phyloP scores from a whole-genome alignment of 169 alveolate species.

The Plasmodium relictum region DNA sequence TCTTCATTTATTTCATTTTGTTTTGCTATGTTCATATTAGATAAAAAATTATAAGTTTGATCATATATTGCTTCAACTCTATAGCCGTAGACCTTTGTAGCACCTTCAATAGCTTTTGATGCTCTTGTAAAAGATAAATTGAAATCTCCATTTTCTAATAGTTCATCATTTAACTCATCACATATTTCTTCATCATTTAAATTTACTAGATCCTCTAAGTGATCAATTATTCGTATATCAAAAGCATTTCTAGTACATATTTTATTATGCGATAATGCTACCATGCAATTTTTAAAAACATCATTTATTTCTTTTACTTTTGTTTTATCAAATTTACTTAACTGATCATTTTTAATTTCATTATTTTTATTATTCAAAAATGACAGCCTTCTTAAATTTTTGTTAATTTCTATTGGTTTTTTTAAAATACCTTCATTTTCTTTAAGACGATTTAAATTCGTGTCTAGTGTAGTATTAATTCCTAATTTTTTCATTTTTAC shows the following conservation, averaged over 20 bases:
- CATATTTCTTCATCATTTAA: constrained; percentile 82
- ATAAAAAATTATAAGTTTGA: constrained; percentile 84
- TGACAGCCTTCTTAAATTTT: constrained; percentile 51
- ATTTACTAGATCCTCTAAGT: constrained; percentile 88
- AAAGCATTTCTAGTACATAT: constrained; percentile 89
- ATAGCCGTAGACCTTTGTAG: constrained; percentile 86
- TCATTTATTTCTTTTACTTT: constrained; percentile 81
- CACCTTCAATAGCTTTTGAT: constrained; percentile 87
- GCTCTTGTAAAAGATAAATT: constrained; percentile 83
- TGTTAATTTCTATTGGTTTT: constrained; percentile 68
- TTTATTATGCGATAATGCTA: constrained; percentile 87
- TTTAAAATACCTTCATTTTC: constrained; percentile 35
- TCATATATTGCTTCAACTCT: constrained; percentile 88
- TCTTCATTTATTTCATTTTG: constrained; percentile 55
- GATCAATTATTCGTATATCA: constrained; percentile 89
- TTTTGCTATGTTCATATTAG: constrained; percentile 82
- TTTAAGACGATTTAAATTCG: constrained; percentile 22
- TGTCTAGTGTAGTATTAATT: constrained; percentile 18
- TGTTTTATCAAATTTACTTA: constrained; percentile 42
- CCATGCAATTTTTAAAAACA: constrained; percentile 86
- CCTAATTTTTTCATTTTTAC: constrained; percentile 62
- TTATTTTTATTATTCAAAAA: constrained; percentile 52
- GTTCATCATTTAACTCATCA: constrained; percentile 79
- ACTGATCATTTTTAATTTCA: constrained; percentile 13
- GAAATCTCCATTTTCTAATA: constrained; percentile 66